Evolutionary conservation across 176 grass and related monocot species (phyloP).

Genomic region (Oryza meridionalis): DNA sequence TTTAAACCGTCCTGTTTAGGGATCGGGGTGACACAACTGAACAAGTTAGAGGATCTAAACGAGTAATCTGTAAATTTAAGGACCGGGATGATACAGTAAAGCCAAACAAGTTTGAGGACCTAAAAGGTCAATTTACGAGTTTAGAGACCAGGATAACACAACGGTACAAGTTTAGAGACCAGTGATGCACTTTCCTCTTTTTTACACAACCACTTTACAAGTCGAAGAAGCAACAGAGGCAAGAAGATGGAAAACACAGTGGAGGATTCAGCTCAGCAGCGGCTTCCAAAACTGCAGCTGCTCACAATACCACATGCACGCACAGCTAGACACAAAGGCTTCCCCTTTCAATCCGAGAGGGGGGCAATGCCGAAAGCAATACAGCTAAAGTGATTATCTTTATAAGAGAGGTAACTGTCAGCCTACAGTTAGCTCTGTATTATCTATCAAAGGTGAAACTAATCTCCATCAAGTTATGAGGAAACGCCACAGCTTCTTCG

Average conservation of each 20-base stretch:
- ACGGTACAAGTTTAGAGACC: no score
- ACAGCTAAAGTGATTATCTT: slow-evolving; percentile 28
- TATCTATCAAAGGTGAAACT: slow-evolving; percentile 8
- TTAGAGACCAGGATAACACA: no score
- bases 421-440: slow-evolving; percentile 53
- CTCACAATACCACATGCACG: slow-evolving; percentile 38
- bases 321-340: slow-evolving; percentile 23
- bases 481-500: slow-evolving; percentile 91
- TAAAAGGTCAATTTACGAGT: no score
- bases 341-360: slow-evolving; percentile 18
- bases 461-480: slow-evolving; percentile 69
- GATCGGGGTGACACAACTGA: no score
- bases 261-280: slow-evolving; percentile 16
- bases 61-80: no score
- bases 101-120: no score
- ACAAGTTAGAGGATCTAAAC: no score
- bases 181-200: no score
- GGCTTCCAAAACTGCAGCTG: slow-evolving; percentile 48
- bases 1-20: no score
- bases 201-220: slow-evolving; percentile 45
- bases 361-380: slow-evolving; percentile 8
- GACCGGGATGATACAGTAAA: no score
- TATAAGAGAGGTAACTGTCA: slow-evolving; percentile 42
- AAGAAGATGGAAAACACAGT: neutral
- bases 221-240: slow-evolving; percentile 18